Percentiles rank a stretch among this genome's conserved stretches.
These are phyloP conservation scores for Rutstroemia sydowiana DNA, from an alignment of 2,329 filamentous ascomycete species.

Conservation along the genomic window DNA sequence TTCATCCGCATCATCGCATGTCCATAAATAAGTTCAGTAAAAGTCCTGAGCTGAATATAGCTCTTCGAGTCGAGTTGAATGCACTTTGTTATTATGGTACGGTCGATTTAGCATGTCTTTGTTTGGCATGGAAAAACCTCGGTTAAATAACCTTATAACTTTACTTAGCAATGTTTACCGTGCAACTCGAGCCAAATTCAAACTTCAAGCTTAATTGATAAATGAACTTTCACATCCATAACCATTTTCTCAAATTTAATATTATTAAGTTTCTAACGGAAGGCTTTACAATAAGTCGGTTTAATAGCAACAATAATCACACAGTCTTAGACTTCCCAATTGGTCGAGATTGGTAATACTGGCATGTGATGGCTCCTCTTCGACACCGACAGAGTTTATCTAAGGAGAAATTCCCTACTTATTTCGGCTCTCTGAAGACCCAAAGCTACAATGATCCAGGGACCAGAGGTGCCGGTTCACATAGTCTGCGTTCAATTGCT, in stretches of 20 bases:
- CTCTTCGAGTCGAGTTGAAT: constrained; percentile 7
- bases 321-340: not conserved
- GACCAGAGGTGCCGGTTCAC: constrained; percentile 45
- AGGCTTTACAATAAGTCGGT: not conserved
- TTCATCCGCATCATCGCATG: constrained; percentile 31
- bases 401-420: constrained; percentile 60
- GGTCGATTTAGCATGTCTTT: not conserved
- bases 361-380: constrained; percentile 20
- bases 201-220: too few species aligned
- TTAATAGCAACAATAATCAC: not conserved
- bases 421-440: constrained; percentile 62
- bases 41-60: constrained; percentile 13
- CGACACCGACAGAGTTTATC: constrained; percentile 48
- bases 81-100: not conserved
- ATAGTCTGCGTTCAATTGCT: constrained; percentile 68
- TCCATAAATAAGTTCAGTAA: constrained; percentile 20
- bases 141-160: too few species aligned
- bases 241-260: too few species aligned
- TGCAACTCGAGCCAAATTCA: too few species aligned
- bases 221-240: too few species aligned
- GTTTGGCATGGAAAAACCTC: not conserved
- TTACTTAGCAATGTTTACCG: too few species aligned
- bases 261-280: too few species aligned
- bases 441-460: constrained; percentile 60
- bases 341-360: not conserved